Evolutionary conservation across 2,329 filamentous ascomycete species (phyloP).

Genomic region (Conoideocrella luteorostrata): DNA sequence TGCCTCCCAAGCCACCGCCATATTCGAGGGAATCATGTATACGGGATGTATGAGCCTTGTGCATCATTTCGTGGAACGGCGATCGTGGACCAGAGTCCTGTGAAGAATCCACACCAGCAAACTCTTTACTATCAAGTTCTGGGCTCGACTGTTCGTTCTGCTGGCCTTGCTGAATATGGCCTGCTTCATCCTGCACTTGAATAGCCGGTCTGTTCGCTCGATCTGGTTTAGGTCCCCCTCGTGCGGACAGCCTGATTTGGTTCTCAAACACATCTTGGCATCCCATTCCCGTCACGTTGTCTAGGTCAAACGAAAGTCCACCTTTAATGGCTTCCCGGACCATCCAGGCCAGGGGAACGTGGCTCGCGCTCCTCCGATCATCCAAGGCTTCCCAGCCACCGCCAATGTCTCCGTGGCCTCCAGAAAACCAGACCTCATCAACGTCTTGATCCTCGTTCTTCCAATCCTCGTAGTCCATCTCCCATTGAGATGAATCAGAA

Average conservation of each 20-base stretch:
- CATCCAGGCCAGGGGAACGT: constrained; percentile 66
- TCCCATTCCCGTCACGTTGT: constrained; percentile 60
- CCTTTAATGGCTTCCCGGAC: constrained; percentile 53
- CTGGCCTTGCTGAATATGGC: constrained; percentile 13
- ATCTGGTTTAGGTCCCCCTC: constrained; percentile 4
- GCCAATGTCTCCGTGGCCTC: constrained; percentile 72
- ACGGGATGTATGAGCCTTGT: constrained; percentile 44
- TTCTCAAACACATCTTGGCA: constrained; percentile 32
- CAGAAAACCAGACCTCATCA: constrained; percentile 74
- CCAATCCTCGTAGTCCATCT: constrained; percentile 29
- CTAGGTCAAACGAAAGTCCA: constrained; percentile 62
- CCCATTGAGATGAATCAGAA: constrained; percentile 22
- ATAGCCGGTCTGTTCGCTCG: constrained; percentile 17
- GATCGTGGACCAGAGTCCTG: constrained; percentile 9
- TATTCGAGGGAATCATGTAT: constrained; percentile 69
- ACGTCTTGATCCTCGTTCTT: constrained; percentile 60
- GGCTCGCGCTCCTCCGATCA: constrained; percentile 56
- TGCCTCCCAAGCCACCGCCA: constrained; percentile 47
- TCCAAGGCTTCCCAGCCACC: constrained; percentile 62
- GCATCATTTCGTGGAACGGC: constrained; percentile 52
- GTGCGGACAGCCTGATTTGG: constrained; percentile 6
- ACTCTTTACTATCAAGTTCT: constrained; percentile 15
- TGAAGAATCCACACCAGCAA: constrained; percentile 1
- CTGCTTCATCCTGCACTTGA: constrained; percentile 14
- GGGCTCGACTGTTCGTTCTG: constrained; percentile 14